Evolutionary conservation across 768 basidiomycete genomes (phyloP).

Genomic region (Boletus reticulatus): DNA sequence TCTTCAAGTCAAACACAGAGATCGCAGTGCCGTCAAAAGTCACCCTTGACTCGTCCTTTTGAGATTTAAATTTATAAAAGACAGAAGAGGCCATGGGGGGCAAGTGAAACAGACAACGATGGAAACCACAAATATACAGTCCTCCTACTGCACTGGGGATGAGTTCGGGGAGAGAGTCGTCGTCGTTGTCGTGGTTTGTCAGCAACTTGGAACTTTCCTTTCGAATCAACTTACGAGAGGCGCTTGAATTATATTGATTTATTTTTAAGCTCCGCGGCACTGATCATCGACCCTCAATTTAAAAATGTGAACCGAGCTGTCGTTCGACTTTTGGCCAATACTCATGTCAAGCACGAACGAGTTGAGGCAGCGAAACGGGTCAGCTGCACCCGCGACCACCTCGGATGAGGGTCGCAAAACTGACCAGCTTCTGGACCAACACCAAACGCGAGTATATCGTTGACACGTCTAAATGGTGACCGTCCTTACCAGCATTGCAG

Average conservation of each 20-base stretch:
- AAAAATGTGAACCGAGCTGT: constrained; percentile 6
- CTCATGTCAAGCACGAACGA: constrained; percentile 25
- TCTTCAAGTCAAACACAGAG: constrained; percentile 98
- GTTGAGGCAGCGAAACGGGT: constrained; percentile 31
- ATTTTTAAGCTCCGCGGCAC: constrained; percentile 6
- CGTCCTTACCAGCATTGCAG: constrained; percentile 37
- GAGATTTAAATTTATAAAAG: constrained; percentile 97
- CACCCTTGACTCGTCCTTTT: constrained; percentile 91
- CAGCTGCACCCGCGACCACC: constrained; percentile 31
- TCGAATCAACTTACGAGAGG: constrained; percentile 15
- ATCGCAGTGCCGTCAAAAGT: constrained; percentile 99
- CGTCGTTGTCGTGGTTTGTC: constrained; percentile 17
- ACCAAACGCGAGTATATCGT: constrained; percentile 46
- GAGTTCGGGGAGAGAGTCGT: constrained; percentile 6
- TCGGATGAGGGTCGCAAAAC: constrained; percentile 72
- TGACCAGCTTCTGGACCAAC: constrained; percentile 73
- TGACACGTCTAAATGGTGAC: background rate
- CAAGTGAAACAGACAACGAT: constrained; percentile 13
- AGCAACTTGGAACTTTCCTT: constrained; percentile 2
- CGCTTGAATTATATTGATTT: constrained; percentile 11
- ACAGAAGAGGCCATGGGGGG: constrained; percentile 82
- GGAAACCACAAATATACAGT: constrained; percentile 22
- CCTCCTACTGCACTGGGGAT: constrained; percentile 11
- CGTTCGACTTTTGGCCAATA: constrained; percentile 11
- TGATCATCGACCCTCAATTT: background rate